Conservation (phyloP, 2,329 filamentous ascomycete species). For the Talaromyces pinophilus region DNA sequence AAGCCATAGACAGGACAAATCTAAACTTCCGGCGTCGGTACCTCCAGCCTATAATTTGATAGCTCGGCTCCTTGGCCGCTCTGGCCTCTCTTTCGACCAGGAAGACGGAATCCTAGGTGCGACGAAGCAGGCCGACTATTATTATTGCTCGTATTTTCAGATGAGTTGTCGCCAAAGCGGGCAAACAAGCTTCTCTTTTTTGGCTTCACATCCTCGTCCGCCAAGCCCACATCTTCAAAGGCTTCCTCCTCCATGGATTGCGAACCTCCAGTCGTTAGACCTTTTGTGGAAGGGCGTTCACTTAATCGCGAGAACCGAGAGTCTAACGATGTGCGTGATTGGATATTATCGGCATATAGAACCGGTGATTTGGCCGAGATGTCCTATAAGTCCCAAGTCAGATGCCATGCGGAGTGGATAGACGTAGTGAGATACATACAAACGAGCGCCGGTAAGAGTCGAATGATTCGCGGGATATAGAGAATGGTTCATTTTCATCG, state of each 20-base stretch:
- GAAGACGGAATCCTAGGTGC: slow-evolving; percentile 65
- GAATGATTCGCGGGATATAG: slow-evolving; percentile 93
- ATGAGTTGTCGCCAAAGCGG: slow-evolving; percentile 66
- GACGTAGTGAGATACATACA: slow-evolving; percentile 56
- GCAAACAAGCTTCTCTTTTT: slow-evolving; percentile 79
- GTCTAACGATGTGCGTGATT: slow-evolving; percentile 78
- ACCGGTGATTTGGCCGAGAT: slow-evolving; percentile 86
- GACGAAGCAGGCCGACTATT: slow-evolving; percentile 48
- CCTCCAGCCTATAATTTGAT: slow-evolving; percentile 57
- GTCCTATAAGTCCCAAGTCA: slow-evolving; percentile 60
- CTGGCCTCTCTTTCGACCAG: slow-evolving; percentile 70
- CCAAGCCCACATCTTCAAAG: slow-evolving; percentile 88
- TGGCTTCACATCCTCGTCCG: slow-evolving; percentile 66
- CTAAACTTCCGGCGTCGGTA: slow-evolving; percentile 24
- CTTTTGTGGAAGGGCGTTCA: slow-evolving; percentile 62
- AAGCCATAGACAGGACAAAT: not conserved
- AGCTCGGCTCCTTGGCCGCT: slow-evolving; percentile 72
- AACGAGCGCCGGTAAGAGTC: slow-evolving; percentile 96
- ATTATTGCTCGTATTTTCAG: slow-evolving; percentile 24
- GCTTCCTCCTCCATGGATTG: slow-evolving; percentile 71
- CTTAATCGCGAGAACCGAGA: slow-evolving; percentile 66
- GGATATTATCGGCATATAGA: slow-evolving; percentile 57
- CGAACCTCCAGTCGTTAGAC: slow-evolving; percentile 60
- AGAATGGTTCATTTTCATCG: slow-evolving; percentile 87
- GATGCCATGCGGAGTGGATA: slow-evolving; percentile 9